These are phyloP conservation scores for Hyaloperonospora arabidopsidis DNA, from an alignment of 352 stramenopile genomes.

Conservation along the genomic window DNA sequence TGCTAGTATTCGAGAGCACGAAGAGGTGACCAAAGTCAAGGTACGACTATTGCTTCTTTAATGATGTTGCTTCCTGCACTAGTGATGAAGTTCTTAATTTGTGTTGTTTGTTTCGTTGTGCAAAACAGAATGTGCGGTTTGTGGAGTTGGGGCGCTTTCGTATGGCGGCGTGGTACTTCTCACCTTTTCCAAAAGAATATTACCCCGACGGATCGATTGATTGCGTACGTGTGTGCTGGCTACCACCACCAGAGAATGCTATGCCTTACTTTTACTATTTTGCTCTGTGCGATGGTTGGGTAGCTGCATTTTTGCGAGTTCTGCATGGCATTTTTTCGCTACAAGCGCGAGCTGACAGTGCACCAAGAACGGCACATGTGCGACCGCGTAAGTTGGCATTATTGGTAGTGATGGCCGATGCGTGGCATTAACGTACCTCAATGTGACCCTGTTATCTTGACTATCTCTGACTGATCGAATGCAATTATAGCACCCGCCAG, in stretches of 20 bases:
- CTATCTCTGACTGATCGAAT: not conserved
- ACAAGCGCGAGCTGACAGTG: slow-evolving; percentile 58
- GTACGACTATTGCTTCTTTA: slow-evolving; percentile 15
- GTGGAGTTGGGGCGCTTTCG: slow-evolving; percentile 91
- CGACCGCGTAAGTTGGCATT: slow-evolving; percentile 35
- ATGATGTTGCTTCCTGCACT: not conserved
- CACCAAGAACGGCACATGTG: slow-evolving; percentile 64
- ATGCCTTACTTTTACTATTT: not conserved
- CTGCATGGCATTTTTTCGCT: slow-evolving; percentile 83
- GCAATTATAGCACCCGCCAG: slow-evolving; percentile 52
- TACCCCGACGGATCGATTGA: slow-evolving; percentile 81
- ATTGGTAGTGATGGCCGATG: not conserved
- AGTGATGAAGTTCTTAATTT: not conserved
- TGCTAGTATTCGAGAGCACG: slow-evolving; percentile 94
- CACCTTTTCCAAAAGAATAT: slow-evolving; percentile 94
- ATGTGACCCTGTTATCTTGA: not conserved
- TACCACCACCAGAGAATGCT: not conserved
- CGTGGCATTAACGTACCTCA: not conserved
- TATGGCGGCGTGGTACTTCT: slow-evolving; percentile 97
- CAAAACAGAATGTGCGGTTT: slow-evolving; percentile 91
- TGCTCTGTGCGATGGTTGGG: not conserved
- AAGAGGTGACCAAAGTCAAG: slow-evolving; percentile 96
- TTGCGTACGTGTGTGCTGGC: slow-evolving; percentile 39
- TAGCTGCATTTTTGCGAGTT: slow-evolving; percentile 88
- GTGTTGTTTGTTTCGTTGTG: not conserved